Percentiles rank a stretch among this genome's conserved stretches.
phyloP scores from a whole-genome alignment of 441 rosid genomes.

The Gossypium schwendimanii region DNA sequence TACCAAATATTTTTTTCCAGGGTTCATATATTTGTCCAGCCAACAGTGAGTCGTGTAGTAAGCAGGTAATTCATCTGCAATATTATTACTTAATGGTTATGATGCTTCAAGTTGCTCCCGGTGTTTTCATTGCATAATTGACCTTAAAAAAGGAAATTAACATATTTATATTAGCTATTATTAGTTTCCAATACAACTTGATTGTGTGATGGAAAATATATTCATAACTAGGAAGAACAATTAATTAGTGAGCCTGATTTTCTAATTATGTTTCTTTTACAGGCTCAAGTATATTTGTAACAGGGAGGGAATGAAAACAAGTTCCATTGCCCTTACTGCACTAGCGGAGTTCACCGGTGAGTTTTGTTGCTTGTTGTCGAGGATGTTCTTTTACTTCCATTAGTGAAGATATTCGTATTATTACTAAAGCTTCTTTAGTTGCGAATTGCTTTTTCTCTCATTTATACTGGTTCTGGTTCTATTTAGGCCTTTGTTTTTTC shows the following conservation, averaged over 20 bases:
- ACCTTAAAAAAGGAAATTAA: not conserved
- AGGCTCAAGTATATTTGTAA: conserved; percentile 88
- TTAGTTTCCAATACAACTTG: not conserved
- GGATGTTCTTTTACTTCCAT: not conserved
- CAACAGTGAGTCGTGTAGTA: conserved; percentile 81
- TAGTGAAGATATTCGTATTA: not conserved
- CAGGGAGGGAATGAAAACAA: conserved; percentile 81
- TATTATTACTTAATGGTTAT: conserved; percentile 2
- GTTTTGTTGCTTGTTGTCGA: conserved; percentile 15
- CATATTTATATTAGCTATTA: not conserved
- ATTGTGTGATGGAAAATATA: not conserved
- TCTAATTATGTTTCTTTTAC: conserved; percentile 12
- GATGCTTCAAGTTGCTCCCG: conserved; percentile 2
- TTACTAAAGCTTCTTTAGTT: not conserved
- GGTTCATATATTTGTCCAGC: conserved; percentile 90
- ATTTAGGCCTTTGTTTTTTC: not conserved
- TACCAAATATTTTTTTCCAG: conserved; percentile 29
- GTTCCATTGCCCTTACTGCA: conserved; percentile 72
- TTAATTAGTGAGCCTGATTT: not conserved
- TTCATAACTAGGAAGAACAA: not conserved
- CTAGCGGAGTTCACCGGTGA: conserved; percentile 92
- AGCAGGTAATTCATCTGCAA: conserved; percentile 53
- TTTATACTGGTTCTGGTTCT: not conserved
- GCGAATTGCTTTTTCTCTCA: conserved; percentile 8
- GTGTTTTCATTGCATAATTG: not conserved